Evolutionary conservation across 345 rosid species (phyloP).

Genomic region (Ceriops decandra): DNA sequence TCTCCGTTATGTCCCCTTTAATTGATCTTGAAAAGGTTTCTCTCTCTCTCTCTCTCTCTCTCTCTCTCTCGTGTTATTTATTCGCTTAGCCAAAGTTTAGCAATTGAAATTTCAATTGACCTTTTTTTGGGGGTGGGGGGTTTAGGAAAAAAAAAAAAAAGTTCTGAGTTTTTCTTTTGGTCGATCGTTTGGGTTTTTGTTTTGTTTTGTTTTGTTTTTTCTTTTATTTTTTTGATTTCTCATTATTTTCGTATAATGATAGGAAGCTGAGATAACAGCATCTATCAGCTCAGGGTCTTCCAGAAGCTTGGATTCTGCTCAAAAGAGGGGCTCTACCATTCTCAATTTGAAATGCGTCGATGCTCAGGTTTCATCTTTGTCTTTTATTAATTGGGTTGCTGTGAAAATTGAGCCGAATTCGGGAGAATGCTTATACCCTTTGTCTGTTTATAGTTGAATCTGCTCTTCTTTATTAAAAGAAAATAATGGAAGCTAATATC

Average conservation of each 20-base stretch:
- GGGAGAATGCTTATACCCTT: too few relatives aligned
- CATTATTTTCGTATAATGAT: too few relatives aligned
- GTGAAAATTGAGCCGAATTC: neutral
- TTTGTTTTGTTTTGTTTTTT: too few relatives aligned
- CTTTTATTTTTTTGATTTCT: too few relatives aligned
- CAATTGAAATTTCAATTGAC: neutral
- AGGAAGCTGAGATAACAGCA: slow-evolving; percentile 83
- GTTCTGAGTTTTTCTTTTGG: too few relatives aligned
- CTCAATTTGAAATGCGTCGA: slow-evolving; percentile 79
- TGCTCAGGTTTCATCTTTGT: slow-evolving; percentile 46
- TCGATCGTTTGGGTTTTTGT: too few relatives aligned
- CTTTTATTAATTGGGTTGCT: neutral
- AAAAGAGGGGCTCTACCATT: slow-evolving; percentile 64
- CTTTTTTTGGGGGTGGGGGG: neutral
- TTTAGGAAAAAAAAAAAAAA: too few relatives aligned
- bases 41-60: neutral
- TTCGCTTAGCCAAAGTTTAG: neutral
- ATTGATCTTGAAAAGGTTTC: slow-evolving; percentile 73
- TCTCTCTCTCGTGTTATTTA: neutral
- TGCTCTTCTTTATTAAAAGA: too few relatives aligned
- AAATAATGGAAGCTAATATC: too few relatives aligned
- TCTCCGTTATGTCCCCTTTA: slow-evolving; percentile 62
- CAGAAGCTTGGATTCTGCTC: slow-evolving; percentile 60
- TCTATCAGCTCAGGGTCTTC: slow-evolving; percentile 63
- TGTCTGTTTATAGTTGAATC: too few relatives aligned